Percentiles rank a stretch among this genome's conserved stretches.
Conservation (phyloP, 441 rosid genomes). For the Erodium chrysanthum region DNA sequence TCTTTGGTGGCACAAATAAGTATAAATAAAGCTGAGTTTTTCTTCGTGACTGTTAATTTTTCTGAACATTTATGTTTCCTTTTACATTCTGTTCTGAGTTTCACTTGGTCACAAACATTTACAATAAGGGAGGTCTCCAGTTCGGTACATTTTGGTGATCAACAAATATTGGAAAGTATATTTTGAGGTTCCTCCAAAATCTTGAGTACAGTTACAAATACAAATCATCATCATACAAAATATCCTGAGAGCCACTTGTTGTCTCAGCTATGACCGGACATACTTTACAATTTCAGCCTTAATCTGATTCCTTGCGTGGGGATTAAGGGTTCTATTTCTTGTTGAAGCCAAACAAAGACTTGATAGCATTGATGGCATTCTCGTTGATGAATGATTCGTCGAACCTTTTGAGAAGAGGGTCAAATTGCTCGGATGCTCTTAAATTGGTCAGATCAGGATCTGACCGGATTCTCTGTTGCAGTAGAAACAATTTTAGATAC, state of each 20-base stretch:
- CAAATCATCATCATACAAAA: background rate
- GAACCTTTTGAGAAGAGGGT: constrained; percentile 58
- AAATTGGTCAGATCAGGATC: constrained; percentile 73
- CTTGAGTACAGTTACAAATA: background rate
- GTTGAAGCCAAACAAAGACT: constrained; percentile 76
- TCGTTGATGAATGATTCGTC: constrained; percentile 94
- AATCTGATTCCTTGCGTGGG: too few species aligned
- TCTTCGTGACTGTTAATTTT: too few species aligned
- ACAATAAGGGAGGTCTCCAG: too few species aligned
- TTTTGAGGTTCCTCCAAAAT: too few species aligned
- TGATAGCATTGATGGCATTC: constrained; percentile 83
- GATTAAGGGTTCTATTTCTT: constrained; percentile 37
- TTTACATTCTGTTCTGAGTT: too few species aligned
- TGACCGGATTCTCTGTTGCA: constrained; percentile 63
- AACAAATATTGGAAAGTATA: too few species aligned
- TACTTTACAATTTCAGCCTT: background rate
- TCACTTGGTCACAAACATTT: too few species aligned
- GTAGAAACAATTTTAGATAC: constrained; percentile 17
- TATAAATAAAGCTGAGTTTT: too few species aligned
- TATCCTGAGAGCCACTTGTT: too few species aligned
- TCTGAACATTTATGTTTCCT: too few species aligned
- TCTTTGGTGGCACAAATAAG: background rate
- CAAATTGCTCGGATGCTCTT: constrained; percentile 50
- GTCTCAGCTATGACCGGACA: too few species aligned
- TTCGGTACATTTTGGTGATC: too few species aligned